A percentile compares a stretch with the other conserved stretches of the same genome.
Conservation (phyloP, 2,329 filamentous ascomycete genomes). For the Hypoxylon sp. region DNA sequence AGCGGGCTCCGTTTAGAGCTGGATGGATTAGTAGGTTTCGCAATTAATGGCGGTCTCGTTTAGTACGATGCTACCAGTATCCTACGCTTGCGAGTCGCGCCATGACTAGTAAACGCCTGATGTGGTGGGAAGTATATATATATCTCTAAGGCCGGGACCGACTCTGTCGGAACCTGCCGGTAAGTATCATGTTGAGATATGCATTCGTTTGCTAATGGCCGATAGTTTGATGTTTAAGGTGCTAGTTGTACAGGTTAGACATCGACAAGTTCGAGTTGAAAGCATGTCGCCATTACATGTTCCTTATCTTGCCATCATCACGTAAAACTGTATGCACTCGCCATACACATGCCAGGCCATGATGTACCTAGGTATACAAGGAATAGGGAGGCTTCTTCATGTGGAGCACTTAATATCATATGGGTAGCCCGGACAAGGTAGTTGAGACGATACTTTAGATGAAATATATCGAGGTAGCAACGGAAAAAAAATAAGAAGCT, state of each 20-base stretch:
- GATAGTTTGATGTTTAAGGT: background rate
- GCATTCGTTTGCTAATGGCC: slow-evolving; percentile 11
- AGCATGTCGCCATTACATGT: background rate
- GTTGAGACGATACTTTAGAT: slow-evolving; percentile 26
- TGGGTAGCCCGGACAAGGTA: slow-evolving; percentile 18
- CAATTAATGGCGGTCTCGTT: slow-evolving; percentile 1
- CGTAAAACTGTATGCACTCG: slow-evolving; percentile 1
- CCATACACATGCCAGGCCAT: slow-evolving; percentile 14
- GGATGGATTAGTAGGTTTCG: slow-evolving; percentile 32
- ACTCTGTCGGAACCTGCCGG: background rate
- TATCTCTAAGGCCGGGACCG: background rate
- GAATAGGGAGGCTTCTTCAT: background rate
- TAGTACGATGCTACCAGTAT: slow-evolving; percentile 14
- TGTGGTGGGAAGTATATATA: slow-evolving; percentile 1
- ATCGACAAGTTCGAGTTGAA: background rate
- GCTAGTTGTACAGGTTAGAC: background rate
- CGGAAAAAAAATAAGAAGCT: slow-evolving; percentile 4
- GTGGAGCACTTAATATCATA: background rate
- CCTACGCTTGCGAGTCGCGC: background rate
- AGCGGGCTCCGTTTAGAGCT: slow-evolving; percentile 6
- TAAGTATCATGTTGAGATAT: background rate
- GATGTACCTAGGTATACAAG: too few species aligned
- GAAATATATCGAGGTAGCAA: slow-evolving; percentile 15
- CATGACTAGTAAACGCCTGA: background rate
- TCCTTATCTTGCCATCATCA: background rate